A percentile compares a stretch with the other conserved stretches of the same genome.
These are phyloP conservation scores for Myriangium duriaei DNA, from an alignment of 2,329 filamentous ascomycete species.

Conservation along the genomic window DNA sequence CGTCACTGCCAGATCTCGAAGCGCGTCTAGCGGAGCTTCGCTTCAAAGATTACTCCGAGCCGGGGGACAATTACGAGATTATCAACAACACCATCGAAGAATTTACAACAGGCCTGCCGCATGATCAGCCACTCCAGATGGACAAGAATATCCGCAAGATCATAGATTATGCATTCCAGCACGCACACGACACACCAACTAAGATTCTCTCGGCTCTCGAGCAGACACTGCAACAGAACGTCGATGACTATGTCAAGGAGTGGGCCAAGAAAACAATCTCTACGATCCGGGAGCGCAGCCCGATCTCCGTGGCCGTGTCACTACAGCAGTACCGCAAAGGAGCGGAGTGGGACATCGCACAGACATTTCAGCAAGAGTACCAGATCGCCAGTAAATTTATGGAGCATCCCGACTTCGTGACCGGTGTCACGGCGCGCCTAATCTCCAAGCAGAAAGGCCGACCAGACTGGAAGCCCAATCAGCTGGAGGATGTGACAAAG, in stretches of 20 bases:
- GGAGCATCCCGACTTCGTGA: slow-evolving; percentile 78
- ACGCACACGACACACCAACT: slow-evolving; percentile 40
- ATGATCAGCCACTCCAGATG: slow-evolving; percentile 50
- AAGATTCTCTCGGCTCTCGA: slow-evolving; percentile 58
- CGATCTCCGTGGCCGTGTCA: slow-evolving; percentile 74
- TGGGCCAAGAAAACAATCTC: slow-evolving; percentile 72
- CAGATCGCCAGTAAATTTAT: slow-evolving; percentile 80
- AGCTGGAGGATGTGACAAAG: slow-evolving; percentile 52
- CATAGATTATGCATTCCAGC: slow-evolving; percentile 56
- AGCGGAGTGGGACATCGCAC: slow-evolving; percentile 61
- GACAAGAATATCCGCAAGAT: slow-evolving; percentile 57
- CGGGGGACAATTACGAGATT: slow-evolving; percentile 51
- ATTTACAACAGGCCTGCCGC: slow-evolving; percentile 73
- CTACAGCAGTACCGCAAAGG: slow-evolving; percentile 72
- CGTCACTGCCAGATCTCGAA: slow-evolving; percentile 68
- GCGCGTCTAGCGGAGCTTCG: slow-evolving; percentile 75
- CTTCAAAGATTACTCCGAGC: slow-evolving; percentile 64
- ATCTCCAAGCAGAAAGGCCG: slow-evolving; percentile 53
- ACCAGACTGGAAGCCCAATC: slow-evolving; percentile 65
- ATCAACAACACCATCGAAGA: slow-evolving; percentile 88
- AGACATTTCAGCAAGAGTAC: slow-evolving; percentile 79
- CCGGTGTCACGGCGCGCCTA: slow-evolving; percentile 75
- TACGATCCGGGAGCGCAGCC: slow-evolving; percentile 66
- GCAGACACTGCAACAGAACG: slow-evolving; percentile 28
- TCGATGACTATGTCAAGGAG: slow-evolving; percentile 41